Percentiles rank a stretch among this genome's conserved stretches.
Evolutionary conservation across 169 alveolate genomes (phyloP).

Genomic region (Plasmodium berghei): DNA sequence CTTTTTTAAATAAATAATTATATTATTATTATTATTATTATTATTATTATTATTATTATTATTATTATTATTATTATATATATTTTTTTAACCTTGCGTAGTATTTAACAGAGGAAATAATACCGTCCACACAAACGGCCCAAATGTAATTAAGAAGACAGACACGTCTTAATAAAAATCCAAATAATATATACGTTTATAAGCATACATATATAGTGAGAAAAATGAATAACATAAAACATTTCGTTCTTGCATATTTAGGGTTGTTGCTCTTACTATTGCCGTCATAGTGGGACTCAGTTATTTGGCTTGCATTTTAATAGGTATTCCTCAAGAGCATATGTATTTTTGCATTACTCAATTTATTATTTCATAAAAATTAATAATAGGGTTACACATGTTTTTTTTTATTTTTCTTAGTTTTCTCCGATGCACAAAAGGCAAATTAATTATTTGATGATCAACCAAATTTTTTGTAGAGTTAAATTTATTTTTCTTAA

Average conservation of each 20-base stretch:
- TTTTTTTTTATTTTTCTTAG: conserved; percentile 13
- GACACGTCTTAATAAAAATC: not conserved
- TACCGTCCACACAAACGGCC: conserved; percentile 72
- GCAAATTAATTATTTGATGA: conserved; percentile 15
- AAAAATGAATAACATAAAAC: not conserved
- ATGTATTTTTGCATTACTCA: not conserved
- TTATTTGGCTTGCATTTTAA: conserved; percentile 61
- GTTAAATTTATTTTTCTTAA: conserved; percentile 8
- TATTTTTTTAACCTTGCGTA: not conserved
- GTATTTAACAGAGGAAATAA: conserved; percentile 63
- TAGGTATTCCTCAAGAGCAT: conserved; percentile 30
- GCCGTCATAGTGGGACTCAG: conserved; percentile 51
- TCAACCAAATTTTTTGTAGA: not conserved
- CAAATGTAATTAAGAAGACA: conserved; percentile 39
- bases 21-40: not conserved
- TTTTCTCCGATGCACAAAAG: conserved; percentile 70
- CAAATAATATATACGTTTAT: not conserved
- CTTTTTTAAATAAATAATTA: not conserved
- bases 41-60: too few species aligned
- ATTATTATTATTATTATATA: not conserved
- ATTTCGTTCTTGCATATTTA: conserved; percentile 5
- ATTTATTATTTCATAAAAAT: not conserved
- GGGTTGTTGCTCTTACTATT: conserved; percentile 76
- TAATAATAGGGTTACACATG: not conserved
- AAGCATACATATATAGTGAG: conserved; percentile 1